Evolutionary conservation across 768 basidiomycete species (phyloP).

Genomic region (Suillus spraguei): DNA sequence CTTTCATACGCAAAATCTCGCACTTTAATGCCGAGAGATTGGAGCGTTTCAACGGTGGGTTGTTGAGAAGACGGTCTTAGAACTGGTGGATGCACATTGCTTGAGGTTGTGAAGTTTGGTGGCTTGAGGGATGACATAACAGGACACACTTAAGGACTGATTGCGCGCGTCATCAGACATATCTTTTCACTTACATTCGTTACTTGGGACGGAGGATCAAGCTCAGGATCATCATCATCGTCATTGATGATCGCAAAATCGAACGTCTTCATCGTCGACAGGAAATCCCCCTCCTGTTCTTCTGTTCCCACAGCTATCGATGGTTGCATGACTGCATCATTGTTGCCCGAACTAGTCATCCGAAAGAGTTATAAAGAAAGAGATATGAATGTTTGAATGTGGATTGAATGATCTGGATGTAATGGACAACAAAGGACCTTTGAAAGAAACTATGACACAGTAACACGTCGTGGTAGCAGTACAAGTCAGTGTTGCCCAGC

Average conservation of each 20-base stretch:
- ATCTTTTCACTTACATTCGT: conserved; percentile 40
- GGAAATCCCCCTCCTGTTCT: conserved; percentile 4
- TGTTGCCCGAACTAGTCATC: conserved; percentile 21
- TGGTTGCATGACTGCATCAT: conserved; percentile 11
- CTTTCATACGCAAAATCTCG: conserved; percentile 72
- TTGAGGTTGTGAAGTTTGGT: conserved; percentile 22
- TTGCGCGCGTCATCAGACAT: conserved; percentile 29
- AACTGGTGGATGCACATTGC: conserved; percentile 3
- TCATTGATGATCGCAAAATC: conserved; percentile 10
- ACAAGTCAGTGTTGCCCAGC: conserved; percentile 22
- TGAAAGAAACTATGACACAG: conserved; percentile 6
- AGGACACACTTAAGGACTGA: conserved; percentile 35
- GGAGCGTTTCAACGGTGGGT: conserved; percentile 36
- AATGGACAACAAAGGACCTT: conserved; percentile 5
- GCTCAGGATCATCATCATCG: conserved; percentile 21
- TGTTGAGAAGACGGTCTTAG: conserved; percentile 29
- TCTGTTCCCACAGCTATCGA: conserved; percentile 12
- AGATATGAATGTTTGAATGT: conserved; percentile 1
- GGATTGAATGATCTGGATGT: not conserved
- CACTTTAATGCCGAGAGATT: conserved; percentile 42
- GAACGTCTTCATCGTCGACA: conserved; percentile 7
- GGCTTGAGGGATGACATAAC: conserved; percentile 27
- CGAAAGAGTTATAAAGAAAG: conserved; percentile 8
- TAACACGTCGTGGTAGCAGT: conserved; percentile 30
- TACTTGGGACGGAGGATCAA: conserved; percentile 27